phyloP scores from a whole-genome alignment of 2,329 filamentous ascomycete species.

The Nemania abortiva region DNA sequence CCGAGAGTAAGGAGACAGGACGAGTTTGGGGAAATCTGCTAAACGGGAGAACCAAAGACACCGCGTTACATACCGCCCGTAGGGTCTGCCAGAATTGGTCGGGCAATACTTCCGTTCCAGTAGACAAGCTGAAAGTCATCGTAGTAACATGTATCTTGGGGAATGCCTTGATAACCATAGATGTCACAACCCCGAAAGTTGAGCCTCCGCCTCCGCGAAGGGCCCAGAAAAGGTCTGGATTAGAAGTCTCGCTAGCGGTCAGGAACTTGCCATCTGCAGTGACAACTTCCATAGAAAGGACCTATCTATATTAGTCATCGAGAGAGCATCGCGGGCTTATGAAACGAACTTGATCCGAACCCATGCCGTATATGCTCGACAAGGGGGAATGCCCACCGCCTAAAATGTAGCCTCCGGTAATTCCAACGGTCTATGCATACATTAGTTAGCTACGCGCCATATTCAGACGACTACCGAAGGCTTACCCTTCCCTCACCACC shows the following conservation, averaged over 20 bases:
- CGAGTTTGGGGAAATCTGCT: background rate
- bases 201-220: conserved; percentile 61
- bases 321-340: background rate
- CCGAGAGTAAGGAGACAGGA: background rate
- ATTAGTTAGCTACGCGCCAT: background rate
- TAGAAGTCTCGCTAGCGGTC: conserved; percentile 57
- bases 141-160: conserved; percentile 52
- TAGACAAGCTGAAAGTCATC: conserved; percentile 46
- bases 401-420: conserved; percentile 60
- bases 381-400: conserved; percentile 69
- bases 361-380: conserved; percentile 63
- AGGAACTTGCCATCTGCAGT: conserved; percentile 61
- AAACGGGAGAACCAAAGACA: conserved; percentile 20
- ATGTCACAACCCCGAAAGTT: conserved; percentile 60
- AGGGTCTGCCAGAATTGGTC: conserved; percentile 51
- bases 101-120: conserved; percentile 46
- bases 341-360: conserved; percentile 58
- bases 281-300: conserved; percentile 63
- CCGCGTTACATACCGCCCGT: conserved; percentile 33
- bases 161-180: conserved; percentile 54
- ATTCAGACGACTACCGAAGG: background rate
- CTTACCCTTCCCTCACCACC: conserved; percentile 46
- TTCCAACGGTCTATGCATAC: conserved; percentile 59
- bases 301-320: conserved; percentile 40
- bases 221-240: conserved; percentile 65